phyloP scores from a whole-genome alignment of 805 yeast species.

The Suhomyces kilbournensis region DNA sequence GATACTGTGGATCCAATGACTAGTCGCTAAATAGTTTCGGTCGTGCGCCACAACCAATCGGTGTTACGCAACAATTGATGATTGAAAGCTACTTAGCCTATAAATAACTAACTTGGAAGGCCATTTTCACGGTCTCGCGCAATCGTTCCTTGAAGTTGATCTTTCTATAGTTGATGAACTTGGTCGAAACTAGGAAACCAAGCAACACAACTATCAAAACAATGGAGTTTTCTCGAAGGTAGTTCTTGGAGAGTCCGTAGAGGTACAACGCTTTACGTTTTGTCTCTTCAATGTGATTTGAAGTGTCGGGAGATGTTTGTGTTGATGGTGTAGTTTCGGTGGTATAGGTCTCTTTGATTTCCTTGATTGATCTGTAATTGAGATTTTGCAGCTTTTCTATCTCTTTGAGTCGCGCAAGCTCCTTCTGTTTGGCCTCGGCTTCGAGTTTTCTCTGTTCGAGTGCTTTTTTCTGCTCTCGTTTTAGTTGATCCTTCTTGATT shows the following conservation, averaged over 20 bases:
- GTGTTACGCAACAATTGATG: background rate
- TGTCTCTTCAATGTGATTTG: conserved; percentile 5
- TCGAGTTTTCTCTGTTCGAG: conserved; percentile 17
- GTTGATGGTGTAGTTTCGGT: background rate
- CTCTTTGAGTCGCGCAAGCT: conserved; percentile 12
- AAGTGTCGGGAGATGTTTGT: background rate
- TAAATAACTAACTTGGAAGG: conserved; percentile 41
- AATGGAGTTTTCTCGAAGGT: conserved; percentile 27
- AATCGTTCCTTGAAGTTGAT: conserved; percentile 28
- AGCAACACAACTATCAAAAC: conserved; percentile 22
- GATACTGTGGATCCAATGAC: background rate
- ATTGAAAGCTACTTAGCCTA: conserved; percentile 7
- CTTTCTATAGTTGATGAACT: conserved; percentile 20
- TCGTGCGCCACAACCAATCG: conserved; percentile 2
- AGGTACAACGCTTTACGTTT: conserved; percentile 16
- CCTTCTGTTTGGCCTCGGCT: conserved; percentile 20
- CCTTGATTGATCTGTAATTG: conserved; percentile 29
- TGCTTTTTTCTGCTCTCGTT: conserved; percentile 17
- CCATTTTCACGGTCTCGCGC: conserved; percentile 40
- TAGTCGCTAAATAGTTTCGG: background rate
- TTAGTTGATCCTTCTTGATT: conserved; percentile 12
- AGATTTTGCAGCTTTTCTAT: conserved; percentile 19
- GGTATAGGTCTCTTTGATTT: conserved; percentile 20
- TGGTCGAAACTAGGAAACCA: conserved; percentile 17
- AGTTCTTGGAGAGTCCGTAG: conserved; percentile 17